Base-by-base conservation (phyloP, 768 basidiomycete species). In the Tylopilus plumbeoviolaceoides region DNA sequence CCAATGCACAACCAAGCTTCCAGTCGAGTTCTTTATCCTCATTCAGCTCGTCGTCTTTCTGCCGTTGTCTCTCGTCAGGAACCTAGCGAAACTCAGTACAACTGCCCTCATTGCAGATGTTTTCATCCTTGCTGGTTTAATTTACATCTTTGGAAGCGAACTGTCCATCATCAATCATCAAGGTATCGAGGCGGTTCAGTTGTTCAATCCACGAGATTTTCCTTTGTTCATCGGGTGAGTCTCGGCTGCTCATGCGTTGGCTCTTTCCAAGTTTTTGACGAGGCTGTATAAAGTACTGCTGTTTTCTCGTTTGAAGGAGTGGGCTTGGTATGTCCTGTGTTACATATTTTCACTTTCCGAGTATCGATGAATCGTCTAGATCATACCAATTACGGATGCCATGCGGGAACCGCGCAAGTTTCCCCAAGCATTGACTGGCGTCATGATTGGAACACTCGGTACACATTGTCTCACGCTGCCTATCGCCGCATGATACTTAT, bases 241-340 rank as follows among this genome's bases (percentile, higher is more conserved):
- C 18, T 23, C 12, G 5, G 8, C 18, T 27, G 45, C 25, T 15
- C 28, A 44, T 44, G 12, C 23, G 39, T 44, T 41, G 27, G 31
- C 42, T 7, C 27, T 33, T 44, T 52, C 10, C 28, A 7, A 8
- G 28, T 23, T 5, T 44, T 44, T 58, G 6, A 56, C 51, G 15
- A 25, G 17, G 35, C 56, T 25, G 55, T 41, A 25, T n/a, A 58
- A 60, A 92, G 94, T 8, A 98, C 97, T 21, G 95, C 97, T 4
- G 95, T 98, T 28, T 98, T 98, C 70, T 92, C 97, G 1, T 99
- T 98, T 61, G 95, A 99, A 70, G 95, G 95, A 9, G 92, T 99
- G 59, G 97, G 95, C 44, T 74, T 98, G 71, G 87, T 89, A 59
- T 59, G 83, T 69, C 48, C 28, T 27, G 25, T 25, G 18, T 39